phyloP scores from a whole-genome alignment of 768 basidiomycete species.

The Lentinula boryana region DNA sequence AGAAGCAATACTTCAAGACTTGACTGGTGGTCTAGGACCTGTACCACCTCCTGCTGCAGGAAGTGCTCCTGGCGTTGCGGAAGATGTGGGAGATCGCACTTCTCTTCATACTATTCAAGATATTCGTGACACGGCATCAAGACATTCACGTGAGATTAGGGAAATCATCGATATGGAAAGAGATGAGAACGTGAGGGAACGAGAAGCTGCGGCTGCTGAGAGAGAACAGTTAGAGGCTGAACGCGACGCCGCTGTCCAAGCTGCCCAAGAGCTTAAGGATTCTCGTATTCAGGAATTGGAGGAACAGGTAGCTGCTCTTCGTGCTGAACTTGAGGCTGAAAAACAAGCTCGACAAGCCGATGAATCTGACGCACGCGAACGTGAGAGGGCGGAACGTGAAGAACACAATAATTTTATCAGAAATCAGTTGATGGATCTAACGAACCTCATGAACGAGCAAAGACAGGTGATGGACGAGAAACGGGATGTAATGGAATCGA shows the following conservation, averaged over 20 bases:
- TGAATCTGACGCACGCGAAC: slow-evolving; percentile 57
- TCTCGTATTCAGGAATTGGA: slow-evolving; percentile 55
- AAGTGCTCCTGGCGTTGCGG: slow-evolving; percentile 29
- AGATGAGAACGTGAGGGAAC: slow-evolving; percentile 50
- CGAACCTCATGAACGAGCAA: slow-evolving; percentile 67
- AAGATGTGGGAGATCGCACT: slow-evolving; percentile 33
- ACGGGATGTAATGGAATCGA: slow-evolving; percentile 51
- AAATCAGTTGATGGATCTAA: slow-evolving; percentile 62
- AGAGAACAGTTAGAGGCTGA: slow-evolving; percentile 44
- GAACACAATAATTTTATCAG: slow-evolving; percentile 59
- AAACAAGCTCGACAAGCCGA: slow-evolving; percentile 49
- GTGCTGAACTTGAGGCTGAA: slow-evolving; percentile 60
- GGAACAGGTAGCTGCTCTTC: slow-evolving; percentile 51
- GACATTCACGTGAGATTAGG: slow-evolving; percentile 51
- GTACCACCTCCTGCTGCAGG: slow-evolving; percentile 19
- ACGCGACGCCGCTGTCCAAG: slow-evolving; percentile 42
- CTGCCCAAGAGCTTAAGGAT: slow-evolving; percentile 42
- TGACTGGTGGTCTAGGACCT: neutral
- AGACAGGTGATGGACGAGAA: slow-evolving; percentile 54
- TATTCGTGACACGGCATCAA: slow-evolving; percentile 23
- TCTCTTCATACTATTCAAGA: slow-evolving; percentile 4
- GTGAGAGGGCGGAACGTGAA: slow-evolving; percentile 46
- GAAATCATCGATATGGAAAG: slow-evolving; percentile 54
- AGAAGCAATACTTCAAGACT: neutral
- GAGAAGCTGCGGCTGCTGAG: slow-evolving; percentile 49